Conservation (phyloP, 2,329 filamentous ascomycete genomes). For the Colletotrichum plurivorum region DNA sequence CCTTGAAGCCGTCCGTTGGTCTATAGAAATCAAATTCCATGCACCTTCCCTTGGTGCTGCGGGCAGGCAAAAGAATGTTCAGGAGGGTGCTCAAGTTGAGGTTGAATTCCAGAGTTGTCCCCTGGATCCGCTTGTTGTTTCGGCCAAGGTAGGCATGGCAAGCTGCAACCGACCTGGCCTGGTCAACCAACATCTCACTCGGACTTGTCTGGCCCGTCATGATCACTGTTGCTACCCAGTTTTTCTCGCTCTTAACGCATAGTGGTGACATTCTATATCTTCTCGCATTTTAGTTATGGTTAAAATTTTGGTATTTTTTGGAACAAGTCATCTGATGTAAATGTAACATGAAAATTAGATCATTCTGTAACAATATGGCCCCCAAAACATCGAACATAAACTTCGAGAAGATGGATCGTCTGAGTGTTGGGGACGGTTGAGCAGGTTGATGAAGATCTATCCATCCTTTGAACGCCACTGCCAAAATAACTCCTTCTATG, state of each 20-base stretch:
- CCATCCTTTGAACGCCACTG: neutral
- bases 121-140: neutral
- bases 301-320: neutral
- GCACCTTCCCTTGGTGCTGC: neutral
- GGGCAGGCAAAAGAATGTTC: neutral
- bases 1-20: neutral
- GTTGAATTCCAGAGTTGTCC: too few relatives aligned
- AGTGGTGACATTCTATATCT: too few relatives aligned
- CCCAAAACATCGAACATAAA: too few relatives aligned
- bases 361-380: neutral
- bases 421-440: neutral
- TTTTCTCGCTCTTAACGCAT: too few relatives aligned
- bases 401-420: too few relatives aligned
- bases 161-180: neutral
- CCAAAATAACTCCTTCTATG: slow-evolving; percentile 29
- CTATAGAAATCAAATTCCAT: neutral
- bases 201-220: too few relatives aligned
- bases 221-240: too few relatives aligned
- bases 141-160: neutral
- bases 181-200: too few relatives aligned
- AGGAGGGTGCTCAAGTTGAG: neutral
- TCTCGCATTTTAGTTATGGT: neutral
- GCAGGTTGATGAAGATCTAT: slow-evolving; percentile 4
- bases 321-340: neutral
- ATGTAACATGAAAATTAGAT: neutral